Percentiles rank a stretch among this genome's conserved stretches.
phyloP scores from a whole-genome alignment of 1,139 yeast genomes.

The Candida sp. region DNA sequence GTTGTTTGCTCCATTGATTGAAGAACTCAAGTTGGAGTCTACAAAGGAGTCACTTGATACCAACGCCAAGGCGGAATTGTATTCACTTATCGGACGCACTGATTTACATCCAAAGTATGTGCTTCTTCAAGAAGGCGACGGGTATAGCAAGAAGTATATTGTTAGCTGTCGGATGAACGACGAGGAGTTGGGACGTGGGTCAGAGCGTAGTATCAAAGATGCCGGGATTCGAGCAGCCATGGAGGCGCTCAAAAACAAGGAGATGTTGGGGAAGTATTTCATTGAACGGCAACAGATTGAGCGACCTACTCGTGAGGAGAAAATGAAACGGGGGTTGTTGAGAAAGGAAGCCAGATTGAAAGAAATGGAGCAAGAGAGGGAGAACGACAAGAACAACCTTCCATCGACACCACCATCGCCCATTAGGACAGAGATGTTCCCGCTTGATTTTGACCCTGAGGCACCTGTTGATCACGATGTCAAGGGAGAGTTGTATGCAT shows the following conservation, averaged over 20 bases:
- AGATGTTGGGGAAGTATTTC: constrained; percentile 66
- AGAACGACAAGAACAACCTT: constrained; percentile 20
- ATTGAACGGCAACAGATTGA: constrained; percentile 67
- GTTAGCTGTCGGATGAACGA: constrained; percentile 72
- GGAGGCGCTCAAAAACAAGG: constrained; percentile 64
- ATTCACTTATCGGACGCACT: constrained; percentile 81
- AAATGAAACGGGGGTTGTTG: constrained; percentile 9
- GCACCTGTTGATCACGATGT: constrained; percentile 38
- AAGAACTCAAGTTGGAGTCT: constrained; percentile 29
- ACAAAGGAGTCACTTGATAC: constrained; percentile 45
- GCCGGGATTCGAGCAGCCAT: constrained; percentile 79
- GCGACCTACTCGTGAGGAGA: constrained; percentile 18
- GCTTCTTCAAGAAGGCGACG: constrained; percentile 56
- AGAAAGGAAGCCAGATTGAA: constrained; percentile 8
- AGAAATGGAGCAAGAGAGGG: constrained; percentile 16
- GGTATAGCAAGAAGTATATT: constrained; percentile 51
- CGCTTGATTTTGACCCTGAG: constrained; percentile 29
- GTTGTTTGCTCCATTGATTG: constrained; percentile 44
- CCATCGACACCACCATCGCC: constrained; percentile 15
- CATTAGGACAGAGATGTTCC: constrained; percentile 19
- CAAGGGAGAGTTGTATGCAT: constrained; percentile 47
- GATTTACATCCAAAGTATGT: constrained; percentile 68
- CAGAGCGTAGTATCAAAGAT: constrained; percentile 62
- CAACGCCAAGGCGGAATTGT: constrained; percentile 78
- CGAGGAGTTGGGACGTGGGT: constrained; percentile 61